These are phyloP conservation scores for Alternaria triticina DNA, from an alignment of 2,329 filamentous ascomycete species.

Conservation along the genomic window DNA sequence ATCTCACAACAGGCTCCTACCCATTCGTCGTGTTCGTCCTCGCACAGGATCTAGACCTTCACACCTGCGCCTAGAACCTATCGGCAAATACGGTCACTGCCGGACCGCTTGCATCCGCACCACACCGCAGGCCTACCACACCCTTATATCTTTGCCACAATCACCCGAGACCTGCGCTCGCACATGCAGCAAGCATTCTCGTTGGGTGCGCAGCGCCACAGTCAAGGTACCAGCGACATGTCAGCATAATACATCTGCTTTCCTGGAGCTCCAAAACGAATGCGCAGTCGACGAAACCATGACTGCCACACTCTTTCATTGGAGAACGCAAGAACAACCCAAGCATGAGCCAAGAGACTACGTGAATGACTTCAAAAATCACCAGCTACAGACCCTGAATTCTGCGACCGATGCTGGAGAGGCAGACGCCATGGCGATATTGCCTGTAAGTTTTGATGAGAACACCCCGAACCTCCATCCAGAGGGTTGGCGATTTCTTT, in stretches of 20 bases:
- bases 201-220: not conserved
- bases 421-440: not conserved
- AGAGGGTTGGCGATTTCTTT: no score
- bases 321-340: no score
- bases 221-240: not conserved
- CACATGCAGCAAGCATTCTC: not conserved
- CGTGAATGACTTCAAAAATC: no score
- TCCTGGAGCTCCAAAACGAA: not conserved
- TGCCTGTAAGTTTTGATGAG: not conserved
- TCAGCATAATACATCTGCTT: not conserved
- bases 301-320: no score
- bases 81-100: conserved; percentile 3
- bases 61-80: not conserved
- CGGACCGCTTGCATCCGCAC: not conserved
- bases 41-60: not conserved
- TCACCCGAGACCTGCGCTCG: not conserved
- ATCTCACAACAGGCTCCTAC: not conserved
- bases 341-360: no score
- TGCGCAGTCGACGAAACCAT: not conserved
- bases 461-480: not conserved
- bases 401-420: no score
- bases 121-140: conserved; percentile 6
- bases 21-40: not conserved
- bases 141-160: not conserved
- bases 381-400: no score